Evolutionary conservation across 2,329 filamentous ascomycete species (phyloP).

Genomic region (Ascochyta clinopodiicola): DNA sequence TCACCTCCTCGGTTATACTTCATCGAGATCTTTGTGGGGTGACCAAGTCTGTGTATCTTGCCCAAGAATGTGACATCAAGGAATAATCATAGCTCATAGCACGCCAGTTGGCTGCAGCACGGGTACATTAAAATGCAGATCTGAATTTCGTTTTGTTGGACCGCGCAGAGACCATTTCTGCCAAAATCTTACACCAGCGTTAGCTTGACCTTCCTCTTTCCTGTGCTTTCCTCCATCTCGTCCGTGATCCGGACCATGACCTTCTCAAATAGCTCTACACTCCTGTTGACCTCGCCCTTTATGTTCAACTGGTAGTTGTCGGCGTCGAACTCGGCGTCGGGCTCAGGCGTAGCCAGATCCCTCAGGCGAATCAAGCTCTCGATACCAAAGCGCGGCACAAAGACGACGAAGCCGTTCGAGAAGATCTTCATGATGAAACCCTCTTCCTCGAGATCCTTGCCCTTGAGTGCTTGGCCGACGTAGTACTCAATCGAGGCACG

Average conservation of each 20-base stretch:
- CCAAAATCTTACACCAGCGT: slow-evolving; percentile 51
- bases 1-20: background rate
- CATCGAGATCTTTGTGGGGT: background rate
- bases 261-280: slow-evolving; percentile 88
- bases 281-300: slow-evolving; percentile 61
- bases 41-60: background rate
- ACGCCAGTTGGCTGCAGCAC: background rate
- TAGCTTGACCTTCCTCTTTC: slow-evolving; percentile 89
- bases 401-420: slow-evolving; percentile 95
- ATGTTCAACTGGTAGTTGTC: slow-evolving; percentile 80
- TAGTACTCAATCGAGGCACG: slow-evolving; percentile 97
- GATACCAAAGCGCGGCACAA: slow-evolving; percentile 94
- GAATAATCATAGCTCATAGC: background rate
- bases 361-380: slow-evolving; percentile 87
- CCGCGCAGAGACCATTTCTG: background rate
- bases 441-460: slow-evolving; percentile 76
- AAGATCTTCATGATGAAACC: slow-evolving; percentile 98
- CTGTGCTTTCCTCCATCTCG: slow-evolving; percentile 92
- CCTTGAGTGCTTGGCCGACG: slow-evolving; percentile 93
- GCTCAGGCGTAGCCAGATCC: slow-evolving; percentile 78
- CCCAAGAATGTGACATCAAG: background rate
- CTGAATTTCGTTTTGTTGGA: background rate
- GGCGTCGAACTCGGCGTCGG: slow-evolving; percentile 81
- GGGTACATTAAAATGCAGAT: background rate
- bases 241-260: slow-evolving; percentile 88